phyloP scores from a whole-genome alignment of 129 eudicot species.

The Kitagawia praeruptora region DNA sequence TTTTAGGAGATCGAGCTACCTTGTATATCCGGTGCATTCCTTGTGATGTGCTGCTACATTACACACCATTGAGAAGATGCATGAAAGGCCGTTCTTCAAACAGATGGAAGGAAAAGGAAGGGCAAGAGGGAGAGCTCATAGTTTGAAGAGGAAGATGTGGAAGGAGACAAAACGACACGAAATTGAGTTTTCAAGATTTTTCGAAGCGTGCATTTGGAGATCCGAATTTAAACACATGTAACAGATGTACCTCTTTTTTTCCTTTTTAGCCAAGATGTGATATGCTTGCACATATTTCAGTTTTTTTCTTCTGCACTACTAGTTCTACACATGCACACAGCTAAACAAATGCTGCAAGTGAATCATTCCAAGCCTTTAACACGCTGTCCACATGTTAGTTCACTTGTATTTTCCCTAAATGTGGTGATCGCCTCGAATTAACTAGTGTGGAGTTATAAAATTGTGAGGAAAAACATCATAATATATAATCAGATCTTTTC shows the following conservation, averaged over 20 bases:
- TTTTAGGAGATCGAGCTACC: too few relatives aligned
- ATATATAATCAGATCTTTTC: neutral
- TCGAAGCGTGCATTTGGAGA: neutral
- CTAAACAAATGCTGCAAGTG: neutral
- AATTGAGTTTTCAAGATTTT: constrained; percentile 78
- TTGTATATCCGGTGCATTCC: too few relatives aligned
- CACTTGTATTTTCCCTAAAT: neutral
- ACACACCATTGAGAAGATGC: constrained; percentile 68
- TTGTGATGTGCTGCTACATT: constrained; percentile 34
- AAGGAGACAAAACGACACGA: constrained; percentile 31
- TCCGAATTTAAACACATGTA: neutral
- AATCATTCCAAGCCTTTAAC: neutral
- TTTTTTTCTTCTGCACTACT: neutral
- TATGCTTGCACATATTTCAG: neutral
- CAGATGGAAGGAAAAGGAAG: constrained; percentile 34
- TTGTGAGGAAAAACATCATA: neutral
- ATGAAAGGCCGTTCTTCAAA: constrained; percentile 55
- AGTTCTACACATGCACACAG: neutral
- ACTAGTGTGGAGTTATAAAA: neutral
- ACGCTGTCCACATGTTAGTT: neutral
- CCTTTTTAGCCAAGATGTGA: too few relatives aligned
- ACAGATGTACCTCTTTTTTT: neutral
- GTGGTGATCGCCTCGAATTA: neutral
- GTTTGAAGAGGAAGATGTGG: constrained; percentile 29
- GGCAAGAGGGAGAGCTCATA: constrained; percentile 26